phyloP scores from a whole-genome alignment of 2,329 filamentous ascomycete genomes.

The Tolypocladium inflatum region DNA sequence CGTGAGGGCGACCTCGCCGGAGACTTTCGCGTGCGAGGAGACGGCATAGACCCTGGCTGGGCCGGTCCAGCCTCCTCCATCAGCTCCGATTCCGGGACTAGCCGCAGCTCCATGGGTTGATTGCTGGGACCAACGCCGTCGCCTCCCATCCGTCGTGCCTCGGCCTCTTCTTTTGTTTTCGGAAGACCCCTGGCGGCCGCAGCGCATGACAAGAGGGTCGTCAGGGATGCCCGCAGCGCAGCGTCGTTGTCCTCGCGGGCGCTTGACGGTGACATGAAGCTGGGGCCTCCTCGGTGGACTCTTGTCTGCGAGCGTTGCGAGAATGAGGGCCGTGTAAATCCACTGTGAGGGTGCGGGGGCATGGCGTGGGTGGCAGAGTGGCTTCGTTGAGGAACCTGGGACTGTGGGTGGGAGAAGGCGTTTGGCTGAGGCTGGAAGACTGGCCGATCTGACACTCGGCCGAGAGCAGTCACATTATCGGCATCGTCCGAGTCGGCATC shows the following conservation, averaged over 20 bases:
- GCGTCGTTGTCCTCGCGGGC: conserved; percentile 87
- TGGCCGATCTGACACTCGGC: conserved; percentile 41
- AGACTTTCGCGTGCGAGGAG: conserved; percentile 17
- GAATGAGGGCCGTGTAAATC: conserved; percentile 40
- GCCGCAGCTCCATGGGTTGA: conserved; percentile 48
- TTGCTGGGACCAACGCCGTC: conserved; percentile 33
- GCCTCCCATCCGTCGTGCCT: conserved; percentile 21
- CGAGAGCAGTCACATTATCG: conserved; percentile 76
- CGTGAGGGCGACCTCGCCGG: conserved; percentile 18
- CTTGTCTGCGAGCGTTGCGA: conserved; percentile 37
- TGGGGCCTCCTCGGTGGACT: conserved; percentile 37
- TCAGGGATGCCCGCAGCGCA: conserved; percentile 84
- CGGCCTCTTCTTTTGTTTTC: conserved; percentile 47
- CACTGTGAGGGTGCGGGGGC: conserved; percentile 38
- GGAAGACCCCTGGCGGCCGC: conserved; percentile 77
- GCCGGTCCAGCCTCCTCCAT: conserved; percentile 24
- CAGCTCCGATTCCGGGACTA: conserved; percentile 53
- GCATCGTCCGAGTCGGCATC: conserved; percentile 47
- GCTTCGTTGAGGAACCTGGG: conserved; percentile 34
- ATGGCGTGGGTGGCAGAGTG: conserved; percentile 40
- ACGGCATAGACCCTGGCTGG: conserved; percentile 9
- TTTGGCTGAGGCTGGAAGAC: conserved; percentile 83
- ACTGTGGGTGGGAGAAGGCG: conserved; percentile 77
- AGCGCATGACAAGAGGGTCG: conserved; percentile 88
- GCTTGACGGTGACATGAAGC: conserved; percentile 57